Conservation (phyloP, 2,329 filamentous ascomycete species). For the Xylariaceae sp. region DNA sequence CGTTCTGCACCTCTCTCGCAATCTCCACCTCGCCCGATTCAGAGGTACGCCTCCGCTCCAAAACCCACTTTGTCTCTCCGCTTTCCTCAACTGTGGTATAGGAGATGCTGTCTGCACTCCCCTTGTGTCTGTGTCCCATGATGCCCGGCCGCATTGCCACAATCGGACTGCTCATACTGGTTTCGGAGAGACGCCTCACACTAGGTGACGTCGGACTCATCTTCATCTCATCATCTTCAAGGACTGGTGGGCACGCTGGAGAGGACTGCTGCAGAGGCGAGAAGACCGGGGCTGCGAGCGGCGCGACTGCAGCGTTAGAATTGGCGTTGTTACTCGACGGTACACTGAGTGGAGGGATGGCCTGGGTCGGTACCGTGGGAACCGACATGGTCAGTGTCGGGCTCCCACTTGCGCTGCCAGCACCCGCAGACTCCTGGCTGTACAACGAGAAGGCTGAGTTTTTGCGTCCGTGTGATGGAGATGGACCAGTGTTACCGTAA, state of each 20-base stretch:
- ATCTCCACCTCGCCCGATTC: conserved; percentile 63
- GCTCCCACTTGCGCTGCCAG: conserved; percentile 42
- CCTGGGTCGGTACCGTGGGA: conserved; percentile 21
- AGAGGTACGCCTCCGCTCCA: conserved; percentile 63
- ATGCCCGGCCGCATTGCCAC: conserved; percentile 24
- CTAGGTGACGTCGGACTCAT: conserved; percentile 9
- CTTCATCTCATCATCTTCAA: conserved; percentile 34
- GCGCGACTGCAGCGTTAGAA: conserved; percentile 19
- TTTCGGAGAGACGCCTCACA: conserved; percentile 9
- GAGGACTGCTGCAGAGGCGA: conserved; percentile 19
- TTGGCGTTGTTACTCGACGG: conserved; percentile 19
- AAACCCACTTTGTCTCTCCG: conserved; percentile 60
- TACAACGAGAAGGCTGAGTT: conserved; percentile 46
- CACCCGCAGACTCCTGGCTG: conserved; percentile 43
- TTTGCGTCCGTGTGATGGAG: conserved; percentile 38
- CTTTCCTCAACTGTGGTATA: conserved; percentile 61
- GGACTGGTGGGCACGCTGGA: conserved; percentile 32
- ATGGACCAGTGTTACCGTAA: conserved; percentile 10
- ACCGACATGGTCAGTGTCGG: conserved; percentile 45
- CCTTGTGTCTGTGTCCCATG: conserved; percentile 34
- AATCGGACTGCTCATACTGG: conserved; percentile 16
- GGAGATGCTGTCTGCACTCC: conserved; percentile 64
- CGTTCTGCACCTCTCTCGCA: conserved; percentile 41
- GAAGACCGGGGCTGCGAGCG: conserved; percentile 17
- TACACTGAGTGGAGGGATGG: conserved; percentile 14